Evolutionary conservation across 352 stramenopile genomes (phyloP), one percentile per base, ranked within the genome.

Genomic region (Phytophthora cactorum): DNA sequence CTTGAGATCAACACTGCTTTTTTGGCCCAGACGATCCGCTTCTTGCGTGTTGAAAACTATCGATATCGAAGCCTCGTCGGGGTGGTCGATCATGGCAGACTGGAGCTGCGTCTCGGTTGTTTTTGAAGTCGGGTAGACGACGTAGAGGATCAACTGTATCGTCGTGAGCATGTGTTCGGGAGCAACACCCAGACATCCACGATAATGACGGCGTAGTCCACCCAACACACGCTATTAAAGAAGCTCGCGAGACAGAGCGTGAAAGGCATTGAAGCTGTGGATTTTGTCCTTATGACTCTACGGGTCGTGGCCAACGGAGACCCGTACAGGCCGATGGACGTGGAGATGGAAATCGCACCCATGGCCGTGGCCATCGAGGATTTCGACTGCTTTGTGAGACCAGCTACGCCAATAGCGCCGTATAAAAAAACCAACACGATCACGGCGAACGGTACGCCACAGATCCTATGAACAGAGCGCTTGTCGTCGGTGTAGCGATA

Each of bases 261-360:
- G 36, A 79, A 72, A 5, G 64, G 72, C 52, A 80, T 77, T 9
- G 68, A 77, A 1, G 68, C 68, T n/a, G 68, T 70, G 8, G 72
- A 77, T 31, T 77, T 74, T 9, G 52, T 72, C 9, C 41, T 36
- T 28, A 74, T 15, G 2, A 79, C 41, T 34, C 74, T 66, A 43
- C 63, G 66, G 38, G 91, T 81, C 12, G 22, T 22, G 22, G 22
- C 22, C 22, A 22, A 22, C 22, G 81, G 81, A 0, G 84, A 90
- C 3, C 77, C 72, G 52, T 87, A 92, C 41, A 87, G 39, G 3
- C 87, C 53, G 32, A 90, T 68, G 36, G 75, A 88, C 3, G 81
- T 86, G 14, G 54, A 72, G 28, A 88, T 82, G 5, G 74, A 78
- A 14, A 86, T 71, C 36, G 69, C 83, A 4, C 81, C 83, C 31